Conservation (phyloP, 495 filamentous ascomycete genomes). For the Pyrenopolyporus hunteri region DNA sequence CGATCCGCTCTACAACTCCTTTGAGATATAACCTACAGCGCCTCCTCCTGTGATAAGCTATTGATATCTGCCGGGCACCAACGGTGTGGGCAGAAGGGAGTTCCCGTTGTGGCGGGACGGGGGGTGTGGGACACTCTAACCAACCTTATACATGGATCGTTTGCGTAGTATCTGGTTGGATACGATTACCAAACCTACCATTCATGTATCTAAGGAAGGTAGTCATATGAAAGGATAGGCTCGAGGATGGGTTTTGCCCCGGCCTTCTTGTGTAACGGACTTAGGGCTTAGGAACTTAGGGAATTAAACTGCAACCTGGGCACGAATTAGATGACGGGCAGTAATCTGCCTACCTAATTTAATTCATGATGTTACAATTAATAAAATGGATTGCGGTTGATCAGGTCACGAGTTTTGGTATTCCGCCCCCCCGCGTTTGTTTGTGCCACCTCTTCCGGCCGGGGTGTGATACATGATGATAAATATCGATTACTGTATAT, state of each 20-base stretch:
- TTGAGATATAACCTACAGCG: conserved; percentile 25
- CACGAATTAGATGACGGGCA: too few relatives aligned
- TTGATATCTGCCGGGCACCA: not conserved
- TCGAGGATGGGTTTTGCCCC: too few relatives aligned
- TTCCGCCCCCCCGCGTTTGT: conserved; percentile 8
- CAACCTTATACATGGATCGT: too few relatives aligned
- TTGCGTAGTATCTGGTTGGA: too few relatives aligned
- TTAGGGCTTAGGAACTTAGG: too few relatives aligned
- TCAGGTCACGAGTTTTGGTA: conserved; percentile 15
- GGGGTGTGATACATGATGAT: not conserved
- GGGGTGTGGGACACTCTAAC: not conserved
- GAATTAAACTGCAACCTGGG: too few relatives aligned
- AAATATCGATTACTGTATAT: conserved; percentile 3
- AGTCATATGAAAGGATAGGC: too few relatives aligned
- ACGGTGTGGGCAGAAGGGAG: conserved; percentile 10
- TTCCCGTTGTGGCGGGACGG: conserved; percentile 15
- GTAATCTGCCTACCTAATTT: conserved; percentile 20
- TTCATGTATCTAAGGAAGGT: too few relatives aligned
- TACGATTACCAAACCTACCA: too few relatives aligned
- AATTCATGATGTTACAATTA: conserved; percentile 10
- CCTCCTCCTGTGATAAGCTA: conserved; percentile 29
- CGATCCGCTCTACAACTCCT: conserved; percentile 18
- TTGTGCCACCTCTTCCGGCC: conserved; percentile 9
- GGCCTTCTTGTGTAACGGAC: not conserved
- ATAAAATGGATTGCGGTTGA: conserved; percentile 7